Base-by-base conservation (phyloP, 805 yeast species). In the Schwanniomyces polymorphus region DNA sequence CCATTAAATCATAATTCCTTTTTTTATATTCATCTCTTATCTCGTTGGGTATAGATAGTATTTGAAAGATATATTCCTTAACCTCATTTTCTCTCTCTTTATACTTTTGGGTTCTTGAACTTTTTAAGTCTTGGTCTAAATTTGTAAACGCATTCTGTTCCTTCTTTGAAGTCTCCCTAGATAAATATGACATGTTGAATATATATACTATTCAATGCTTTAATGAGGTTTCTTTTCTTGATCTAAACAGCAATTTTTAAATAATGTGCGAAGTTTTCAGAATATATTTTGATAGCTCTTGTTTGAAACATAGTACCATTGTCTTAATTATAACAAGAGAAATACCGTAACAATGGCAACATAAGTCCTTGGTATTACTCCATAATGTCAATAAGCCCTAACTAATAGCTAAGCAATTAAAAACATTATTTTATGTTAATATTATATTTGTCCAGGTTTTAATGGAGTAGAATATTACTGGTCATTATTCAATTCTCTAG, bases 61-160 rank as follows among this genome's bases (percentile, higher is more conserved):
- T 65, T 27, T 61, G 49, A 41, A 65, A 71, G 1, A 89, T 64
- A 91, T 95, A 89, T 5, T 59, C 54, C 53, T 76, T 76, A 14
- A 79, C 77, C 42, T 79, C 76, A 1, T 42, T 49, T 50, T 71
- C 67, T 29, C 61, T 58, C 7, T 57, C 59, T n/a, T 49, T 65
- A 58, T 82, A 87, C 57, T 85, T 86, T 8, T 67, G 65, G 7
- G 62, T 56, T 52, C 92, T 72, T 0, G 85, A 71, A 10, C 57
- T 59, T 27, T 61, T 67, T 35, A 86, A 63, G 59, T 85, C 90
- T 43, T 83, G 82, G 57, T 86, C 91, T 29, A 86, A 62, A 25
- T 85, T 83, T 0, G 88, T 76, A 6, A 45, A 27, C 2, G 70
- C 68, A 33, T 51, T 49, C 28, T 61, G 64, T 10, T 52, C 42